Conservation (phyloP, 208 protist species). For the Trypanosoma conorhini region DNA sequence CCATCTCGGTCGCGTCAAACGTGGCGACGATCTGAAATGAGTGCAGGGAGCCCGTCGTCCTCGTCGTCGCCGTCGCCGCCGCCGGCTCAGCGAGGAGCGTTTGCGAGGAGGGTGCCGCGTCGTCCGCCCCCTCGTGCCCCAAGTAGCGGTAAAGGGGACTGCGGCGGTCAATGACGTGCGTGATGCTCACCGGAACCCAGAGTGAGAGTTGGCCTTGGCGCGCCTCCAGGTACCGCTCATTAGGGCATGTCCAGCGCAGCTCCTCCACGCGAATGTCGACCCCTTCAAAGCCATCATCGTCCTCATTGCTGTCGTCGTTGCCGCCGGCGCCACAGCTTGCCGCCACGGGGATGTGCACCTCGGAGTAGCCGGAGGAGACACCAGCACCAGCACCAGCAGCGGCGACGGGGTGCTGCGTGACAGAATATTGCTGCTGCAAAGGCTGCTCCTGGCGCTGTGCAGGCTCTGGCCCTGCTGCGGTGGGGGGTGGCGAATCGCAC, state of each 20-base stretch:
- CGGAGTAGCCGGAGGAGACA: background rate
- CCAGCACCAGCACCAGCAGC: background rate
- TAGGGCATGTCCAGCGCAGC: slow-evolving; percentile 70
- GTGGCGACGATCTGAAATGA: slow-evolving; percentile 80
- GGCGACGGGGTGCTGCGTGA: background rate
- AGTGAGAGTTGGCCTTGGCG: slow-evolving; percentile 56
- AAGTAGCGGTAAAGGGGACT: slow-evolving; percentile 79
- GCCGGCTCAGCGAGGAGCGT: background rate
- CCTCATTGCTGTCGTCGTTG: background rate
- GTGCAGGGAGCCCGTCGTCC: background rate
- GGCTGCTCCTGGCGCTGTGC: background rate
- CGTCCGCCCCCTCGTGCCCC: slow-evolving; percentile 18
- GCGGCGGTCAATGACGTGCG: slow-evolving; percentile 66
- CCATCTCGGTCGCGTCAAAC: slow-evolving; percentile 82
- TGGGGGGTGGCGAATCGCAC: background rate
- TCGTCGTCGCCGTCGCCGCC: background rate
- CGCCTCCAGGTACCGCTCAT: slow-evolving; percentile 54
- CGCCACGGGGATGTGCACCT: background rate
- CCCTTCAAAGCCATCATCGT: slow-evolving; percentile 30
- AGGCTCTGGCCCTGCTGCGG: background rate
- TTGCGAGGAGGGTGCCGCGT: slow-evolving; percentile 24
- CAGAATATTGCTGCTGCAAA: background rate
- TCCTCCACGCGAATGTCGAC: slow-evolving; percentile 68
- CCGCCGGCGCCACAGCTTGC: background rate
- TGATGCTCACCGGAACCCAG: slow-evolving; percentile 80